Conservation (phyloP, 1,284 basidiomycete genomes). For the Neolentinus lepideus region DNA sequence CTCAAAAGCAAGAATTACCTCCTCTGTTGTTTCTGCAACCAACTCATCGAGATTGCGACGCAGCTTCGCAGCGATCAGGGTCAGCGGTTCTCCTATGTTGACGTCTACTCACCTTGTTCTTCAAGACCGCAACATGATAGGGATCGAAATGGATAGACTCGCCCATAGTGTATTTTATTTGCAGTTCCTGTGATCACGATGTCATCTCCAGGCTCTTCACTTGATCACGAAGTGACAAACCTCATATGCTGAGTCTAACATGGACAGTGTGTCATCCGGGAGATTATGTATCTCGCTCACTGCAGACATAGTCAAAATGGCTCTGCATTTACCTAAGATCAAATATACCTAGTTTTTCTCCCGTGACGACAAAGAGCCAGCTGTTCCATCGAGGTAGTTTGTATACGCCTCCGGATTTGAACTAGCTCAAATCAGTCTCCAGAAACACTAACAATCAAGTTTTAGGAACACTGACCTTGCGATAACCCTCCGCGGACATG, state of each 20-base stretch:
- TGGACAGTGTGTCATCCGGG: constrained; percentile 8
- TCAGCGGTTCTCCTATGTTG: not conserved
- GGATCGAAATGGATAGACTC: constrained; percentile 8
- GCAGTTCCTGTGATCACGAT: constrained; percentile 3
- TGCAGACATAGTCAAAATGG: not conserved
- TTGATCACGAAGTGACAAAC: not conserved
- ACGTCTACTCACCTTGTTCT: constrained; percentile 1
- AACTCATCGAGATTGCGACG: constrained; percentile 9
- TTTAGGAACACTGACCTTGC: constrained; percentile 5
- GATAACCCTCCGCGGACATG: constrained; percentile 8
- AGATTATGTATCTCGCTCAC: constrained; percentile 9
- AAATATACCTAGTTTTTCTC: constrained; percentile 6
- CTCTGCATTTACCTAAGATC: no score
- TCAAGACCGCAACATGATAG: constrained; percentile 9
- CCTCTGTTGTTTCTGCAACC: constrained; percentile 7
- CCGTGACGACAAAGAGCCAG: constrained; percentile 6
- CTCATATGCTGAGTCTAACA: constrained; percentile 7
- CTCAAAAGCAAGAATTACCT: constrained; percentile 6
- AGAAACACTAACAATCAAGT: not conserved
- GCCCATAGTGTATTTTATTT: constrained; percentile 10
- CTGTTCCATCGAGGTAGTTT: constrained; percentile 6
- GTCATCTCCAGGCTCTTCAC: not conserved
- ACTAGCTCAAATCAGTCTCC: constrained; percentile 3
- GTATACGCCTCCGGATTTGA: constrained; percentile 1
- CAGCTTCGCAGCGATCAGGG: constrained; percentile 1